Evolutionary conservation across 2,329 filamentous ascomycete genomes (phyloP), one percentile per base, ranked within the genome.

Genomic region (Phoma sp.): DNA sequence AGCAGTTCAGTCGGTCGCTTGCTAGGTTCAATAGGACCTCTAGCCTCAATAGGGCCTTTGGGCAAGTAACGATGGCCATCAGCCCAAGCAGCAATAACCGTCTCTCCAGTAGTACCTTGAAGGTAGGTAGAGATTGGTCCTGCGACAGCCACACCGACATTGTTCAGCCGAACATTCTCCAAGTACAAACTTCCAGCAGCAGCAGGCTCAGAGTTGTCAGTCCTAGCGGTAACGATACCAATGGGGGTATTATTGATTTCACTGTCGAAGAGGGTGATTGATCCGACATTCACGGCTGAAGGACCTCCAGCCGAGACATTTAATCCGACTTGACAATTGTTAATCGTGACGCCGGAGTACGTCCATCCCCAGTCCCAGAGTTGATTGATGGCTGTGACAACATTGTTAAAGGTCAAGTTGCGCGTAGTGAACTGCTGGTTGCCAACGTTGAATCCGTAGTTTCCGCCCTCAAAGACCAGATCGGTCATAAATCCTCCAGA

Each of bases 321-420:
- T 4, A 87, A 66, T 4, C 80, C 84, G 29, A 80, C 76, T 2
- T 70, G 66, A 62, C 83, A 85, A 64, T 84, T 83, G 46, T 78
- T 78, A 60, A 87, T 77, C 1, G 56, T 76, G 32, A 86, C 66
- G 4, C 75, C 75, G 55, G 80, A 77, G 53, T 81, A 84, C 0
- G 80, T 83, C 80, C 80, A 87, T 1, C 82, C 82, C 84, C 85
- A 87, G 54, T 84, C 76, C 84, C 83, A 87, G 9, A 83, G 73
- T 58, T 84, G 79, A 20, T 81, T 78, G 39, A 87, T 83, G 2
- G 81, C 83, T 0, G 82, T 85, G 1, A 76, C 73, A 15, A 77
- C 77, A 36, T 79, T 75, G 33, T 80, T 77, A 65, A 87, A 84
- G 1, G 73, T 79, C 25, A 88, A 60, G 57, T 85, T 84, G 9